phyloP scores from a whole-genome alignment of 2,329 filamentous ascomycete genomes.

The Beauveria asiatica region DNA sequence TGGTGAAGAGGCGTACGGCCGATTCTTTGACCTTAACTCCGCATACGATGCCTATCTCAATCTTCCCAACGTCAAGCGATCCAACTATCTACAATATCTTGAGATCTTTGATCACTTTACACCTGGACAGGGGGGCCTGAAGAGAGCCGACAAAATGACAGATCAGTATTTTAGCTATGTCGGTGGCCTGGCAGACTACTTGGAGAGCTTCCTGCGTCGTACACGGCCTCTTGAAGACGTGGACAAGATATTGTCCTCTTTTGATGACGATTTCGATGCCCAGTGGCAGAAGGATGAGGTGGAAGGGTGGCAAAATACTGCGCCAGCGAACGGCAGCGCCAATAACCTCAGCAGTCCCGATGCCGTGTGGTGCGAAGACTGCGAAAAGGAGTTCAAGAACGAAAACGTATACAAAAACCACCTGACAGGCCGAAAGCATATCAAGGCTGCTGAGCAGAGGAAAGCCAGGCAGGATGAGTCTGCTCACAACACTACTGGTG shows the following conservation, averaged over 20 bases:
- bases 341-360: slow-evolving; percentile 37
- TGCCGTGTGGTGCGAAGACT: slow-evolving; percentile 82
- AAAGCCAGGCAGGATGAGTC: slow-evolving; percentile 37
- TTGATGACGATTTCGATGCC: slow-evolving; percentile 76
- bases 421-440: slow-evolving; percentile 83
- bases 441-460: slow-evolving; percentile 67
- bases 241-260: slow-evolving; percentile 64
- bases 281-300: slow-evolving; percentile 76
- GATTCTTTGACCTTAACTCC: slow-evolving; percentile 80
- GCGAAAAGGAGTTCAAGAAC: slow-evolving; percentile 92
- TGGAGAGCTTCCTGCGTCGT: slow-evolving; percentile 80
- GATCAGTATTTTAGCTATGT: slow-evolving; percentile 91
- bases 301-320: slow-evolving; percentile 65
- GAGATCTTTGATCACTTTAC: slow-evolving; percentile 84
- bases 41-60: slow-evolving; percentile 88
- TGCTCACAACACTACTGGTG: slow-evolving; percentile 19
- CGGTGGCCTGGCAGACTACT: slow-evolving; percentile 67
- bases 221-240: slow-evolving; percentile 81
- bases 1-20: slow-evolving; percentile 87
- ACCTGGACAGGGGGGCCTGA: slow-evolving; percentile 63
- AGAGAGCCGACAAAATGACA: slow-evolving; percentile 75
- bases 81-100: slow-evolving; percentile 88
- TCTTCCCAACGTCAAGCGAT: slow-evolving; percentile 72
- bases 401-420: slow-evolving; percentile 90
- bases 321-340: slow-evolving; percentile 22